Base-by-base conservation (phyloP, 2,329 filamentous ascomycete species). In the Aspergillus pseudoviridinutans region DNA sequence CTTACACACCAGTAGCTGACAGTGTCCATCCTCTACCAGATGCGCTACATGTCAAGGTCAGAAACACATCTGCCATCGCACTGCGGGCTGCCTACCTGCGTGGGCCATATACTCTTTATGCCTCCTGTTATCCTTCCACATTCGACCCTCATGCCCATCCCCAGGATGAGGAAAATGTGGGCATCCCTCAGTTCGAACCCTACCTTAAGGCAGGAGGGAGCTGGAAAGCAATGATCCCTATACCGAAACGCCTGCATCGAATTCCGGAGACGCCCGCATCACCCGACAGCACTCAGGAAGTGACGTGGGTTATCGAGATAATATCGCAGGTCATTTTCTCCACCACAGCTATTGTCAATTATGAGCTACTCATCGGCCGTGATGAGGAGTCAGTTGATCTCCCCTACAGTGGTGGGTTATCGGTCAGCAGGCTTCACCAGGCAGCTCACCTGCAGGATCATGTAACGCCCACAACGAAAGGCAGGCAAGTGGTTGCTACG, bases 261-360 rank as follows among this genome's bases (percentile, higher is more conserved):
- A 83, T 78, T 71, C 42, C 46, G 74, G 73, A 54, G 80, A 47
- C 56, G 25, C 22, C 51, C 10, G 14, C 66, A 74, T 64, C 58
- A 62, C 57, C 66, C 6, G 64, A 66, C 20, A 77, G 74, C 1
- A 72, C 76, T 50, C 79, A 84, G 59, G 87, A 82, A 60, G 85
- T 89, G 54, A 89, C 87, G 24, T 99, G 94, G 94, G 81, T 97
- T 54, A 85, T 99, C 49, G 94, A 99, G 76, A 85, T 99, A 49
- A 80, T 91, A 41, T 96, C 91, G 17, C 94, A 99, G 75, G 90
- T 97, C 61, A 86, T 99, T 50, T 99, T 99, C 73, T 97, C 94
- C 2, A 87, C 84, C 28, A 92, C 90, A 32, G 94, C 92, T 1
- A 87, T 88, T 12, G 93, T 97, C 3, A 86, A 88, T 64, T 99